Conservation (phyloP, 345 rosid species). For the Populus nigra region DNA sequence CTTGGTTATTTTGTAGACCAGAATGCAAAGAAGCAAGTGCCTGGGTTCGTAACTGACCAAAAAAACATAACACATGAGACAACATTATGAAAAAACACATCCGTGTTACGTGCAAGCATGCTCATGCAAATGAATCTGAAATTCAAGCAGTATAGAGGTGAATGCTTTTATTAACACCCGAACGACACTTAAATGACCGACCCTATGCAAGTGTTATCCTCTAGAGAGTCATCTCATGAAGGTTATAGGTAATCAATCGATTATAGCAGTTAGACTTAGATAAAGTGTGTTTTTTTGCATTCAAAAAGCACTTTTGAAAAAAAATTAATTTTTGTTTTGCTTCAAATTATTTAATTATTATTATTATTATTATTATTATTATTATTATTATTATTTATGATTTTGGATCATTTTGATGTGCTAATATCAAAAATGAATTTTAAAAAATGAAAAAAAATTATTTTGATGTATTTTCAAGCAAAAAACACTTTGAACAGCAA, state of each 20-base stretch:
- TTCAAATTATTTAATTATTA: no score
- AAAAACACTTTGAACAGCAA: no score
- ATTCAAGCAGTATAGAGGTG: constrained; percentile 13
- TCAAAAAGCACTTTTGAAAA: no score
- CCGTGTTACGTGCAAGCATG: not conserved
- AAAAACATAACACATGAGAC: constrained; percentile 24
- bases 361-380: no score
- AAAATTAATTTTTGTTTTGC: no score
- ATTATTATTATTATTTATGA: no score
- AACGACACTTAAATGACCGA: not conserved
- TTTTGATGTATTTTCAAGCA: no score
- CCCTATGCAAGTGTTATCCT: not conserved
- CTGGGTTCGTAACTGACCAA: constrained; percentile 76
- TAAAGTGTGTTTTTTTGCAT: no score
- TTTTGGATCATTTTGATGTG: no score
- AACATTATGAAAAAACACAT: not conserved
- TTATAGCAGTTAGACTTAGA: not conserved
- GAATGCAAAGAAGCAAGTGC: constrained; percentile 86
- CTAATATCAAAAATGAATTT: no score
- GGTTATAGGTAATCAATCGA: not conserved
- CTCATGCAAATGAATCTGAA: not conserved
- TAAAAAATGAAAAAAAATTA: no score
- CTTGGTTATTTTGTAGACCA: constrained; percentile 83
- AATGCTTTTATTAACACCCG: constrained; percentile 17
- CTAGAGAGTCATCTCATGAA: constrained; percentile 1